A percentile compares a stretch with the other conserved stretches of the same genome.
Evolutionary conservation across 805 yeast species (phyloP).

Genomic region (Wickerhamiella australiensis): DNA sequence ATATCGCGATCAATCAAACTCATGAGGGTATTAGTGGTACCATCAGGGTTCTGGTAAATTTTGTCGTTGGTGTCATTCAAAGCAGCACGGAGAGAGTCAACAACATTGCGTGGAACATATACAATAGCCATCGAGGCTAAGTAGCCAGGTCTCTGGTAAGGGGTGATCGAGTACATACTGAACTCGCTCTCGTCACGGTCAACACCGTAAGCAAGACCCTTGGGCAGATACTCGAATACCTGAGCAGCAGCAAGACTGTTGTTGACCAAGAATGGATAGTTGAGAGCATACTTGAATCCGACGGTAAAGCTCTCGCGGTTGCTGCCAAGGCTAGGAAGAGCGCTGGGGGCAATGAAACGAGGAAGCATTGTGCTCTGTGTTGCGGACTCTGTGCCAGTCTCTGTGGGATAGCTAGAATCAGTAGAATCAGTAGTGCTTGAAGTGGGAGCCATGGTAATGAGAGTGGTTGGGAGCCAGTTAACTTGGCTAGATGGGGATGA

Average conservation of each 20-base stretch:
- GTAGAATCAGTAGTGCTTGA: conserved; percentile 15
- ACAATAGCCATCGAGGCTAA: conserved; percentile 82
- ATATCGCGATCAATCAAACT: conserved; percentile 59
- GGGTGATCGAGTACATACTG: conserved; percentile 57
- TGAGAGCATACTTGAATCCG: conserved; percentile 68
- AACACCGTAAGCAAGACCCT: conserved; percentile 54
- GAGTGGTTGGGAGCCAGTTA: conserved; percentile 8
- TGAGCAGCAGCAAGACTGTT: conserved; percentile 71
- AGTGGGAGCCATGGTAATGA: conserved; percentile 9
- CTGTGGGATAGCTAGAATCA: conserved; percentile 11
- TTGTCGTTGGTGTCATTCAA: conserved; percentile 42
- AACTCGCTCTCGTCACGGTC: conserved; percentile 33
- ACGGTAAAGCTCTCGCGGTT: conserved; percentile 51
- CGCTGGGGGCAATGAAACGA: conserved; percentile 61
- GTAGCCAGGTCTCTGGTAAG: conserved; percentile 53
- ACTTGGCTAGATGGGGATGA: not conserved
- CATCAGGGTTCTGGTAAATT: conserved; percentile 48
- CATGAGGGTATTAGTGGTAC: conserved; percentile 47
- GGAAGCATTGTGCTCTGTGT: conserved; percentile 37
- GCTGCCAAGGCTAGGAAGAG: conserved; percentile 26
- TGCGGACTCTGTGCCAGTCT: conserved; percentile 17
- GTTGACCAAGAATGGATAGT: conserved; percentile 70
- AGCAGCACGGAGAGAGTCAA: conserved; percentile 36
- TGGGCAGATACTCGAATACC: conserved; percentile 75
- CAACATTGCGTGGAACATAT: conserved; percentile 52